Evolutionary conservation across 257 asterid species (phyloP), one percentile per base, ranked within the genome.

Genomic region (Catharanthus roseus): DNA sequence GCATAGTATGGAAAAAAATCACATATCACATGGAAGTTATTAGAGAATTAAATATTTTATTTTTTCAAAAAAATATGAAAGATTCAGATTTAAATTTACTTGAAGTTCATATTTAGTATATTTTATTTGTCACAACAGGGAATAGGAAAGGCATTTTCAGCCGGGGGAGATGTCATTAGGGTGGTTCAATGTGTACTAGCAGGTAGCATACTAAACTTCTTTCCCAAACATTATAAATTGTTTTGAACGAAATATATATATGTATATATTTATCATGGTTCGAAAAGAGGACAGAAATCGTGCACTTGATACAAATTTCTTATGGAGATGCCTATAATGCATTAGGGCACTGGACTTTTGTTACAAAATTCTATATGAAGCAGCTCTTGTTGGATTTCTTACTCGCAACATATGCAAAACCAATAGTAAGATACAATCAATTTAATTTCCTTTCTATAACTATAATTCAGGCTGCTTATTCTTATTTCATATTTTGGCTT

Each of bases 61-160:
- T n/a, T n/a, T n/a, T n/a, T n/a, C n/a, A n/a, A n/a, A n/a, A n/a
- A n/a, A n/a, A n/a, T n/a, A n/a, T n/a, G n/a, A n/a, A n/a, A n/a
- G n/a, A n/a, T n/a, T n/a, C n/a, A n/a, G n/a, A n/a, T n/a, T n/a
- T n/a, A n/a, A n/a, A n/a, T n/a, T n/a, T n/a, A n/a, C n/a, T n/a
- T n/a, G n/a, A n/a, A n/a, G n/a, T n/a, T n/a, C n/a, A n/a, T n/a
- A n/a, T n/a, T n/a, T n/a, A n/a, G n/a, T n/a, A n/a, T n/a, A 8
- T 38, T 38, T 28, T 15, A 44, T 44, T 31, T 33, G 34, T 10
- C 16, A 24, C 58, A n/a, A n/a, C 58, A 57, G 56, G 77, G 77
- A 66, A 73, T 54, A 31, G 77, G 77, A n/a, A 73, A 73, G 66
- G 61, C 67, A 65, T 73, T 73, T 66, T 73, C 64, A 65, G 77